phyloP scores from a whole-genome alignment of 352 stramenopile species.

The Phytophthora pini region DNA sequence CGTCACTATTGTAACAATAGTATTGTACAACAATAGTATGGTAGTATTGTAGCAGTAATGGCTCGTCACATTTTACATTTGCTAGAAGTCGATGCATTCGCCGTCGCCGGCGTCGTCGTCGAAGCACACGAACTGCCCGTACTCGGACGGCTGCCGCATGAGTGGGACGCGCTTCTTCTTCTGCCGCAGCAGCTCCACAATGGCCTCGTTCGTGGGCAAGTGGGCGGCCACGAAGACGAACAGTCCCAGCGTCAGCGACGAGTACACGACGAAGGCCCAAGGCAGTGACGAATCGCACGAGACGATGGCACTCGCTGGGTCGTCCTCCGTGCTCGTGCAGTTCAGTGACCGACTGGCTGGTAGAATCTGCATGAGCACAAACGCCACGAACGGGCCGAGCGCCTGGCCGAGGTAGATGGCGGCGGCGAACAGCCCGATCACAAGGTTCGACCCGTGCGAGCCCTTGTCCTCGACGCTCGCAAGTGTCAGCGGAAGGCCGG shows the following conservation, averaged over 20 bases:
- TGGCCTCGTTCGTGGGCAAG: conserved; percentile 42
- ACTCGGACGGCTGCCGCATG: conserved; percentile 68
- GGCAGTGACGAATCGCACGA: conserved; percentile 63
- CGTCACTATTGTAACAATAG: neutral
- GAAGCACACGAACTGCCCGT: conserved; percentile 80
- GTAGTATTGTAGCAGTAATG: neutral
- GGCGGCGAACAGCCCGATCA: conserved; percentile 72
- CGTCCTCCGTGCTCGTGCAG: conserved; percentile 30
- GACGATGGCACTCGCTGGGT: conserved; percentile 17
- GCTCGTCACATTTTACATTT: conserved; percentile 13
- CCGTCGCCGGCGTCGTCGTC: conserved; percentile 62
- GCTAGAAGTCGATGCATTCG: conserved; percentile 29
- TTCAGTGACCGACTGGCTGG: conserved; percentile 49
- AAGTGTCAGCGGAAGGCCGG: conserved; percentile 65
- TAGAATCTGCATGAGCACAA: conserved; percentile 56
- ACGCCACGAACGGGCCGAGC: conserved; percentile 62
- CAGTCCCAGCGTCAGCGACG: conserved; percentile 40
- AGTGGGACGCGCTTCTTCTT: conserved; percentile 53
- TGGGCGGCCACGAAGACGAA: conserved; percentile 36
- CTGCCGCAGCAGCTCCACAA: conserved; percentile 41
- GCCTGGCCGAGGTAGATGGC: conserved; percentile 76
- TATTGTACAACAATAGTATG: too few species aligned
- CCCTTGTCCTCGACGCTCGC: conserved; percentile 50
- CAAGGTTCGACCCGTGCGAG: conserved; percentile 57
- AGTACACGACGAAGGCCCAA: conserved; percentile 70